Evolutionary conservation across 768 basidiomycete genomes (phyloP), one percentile per base, ranked within the genome.

Genomic region (Hysterangium stoloniferum): DNA sequence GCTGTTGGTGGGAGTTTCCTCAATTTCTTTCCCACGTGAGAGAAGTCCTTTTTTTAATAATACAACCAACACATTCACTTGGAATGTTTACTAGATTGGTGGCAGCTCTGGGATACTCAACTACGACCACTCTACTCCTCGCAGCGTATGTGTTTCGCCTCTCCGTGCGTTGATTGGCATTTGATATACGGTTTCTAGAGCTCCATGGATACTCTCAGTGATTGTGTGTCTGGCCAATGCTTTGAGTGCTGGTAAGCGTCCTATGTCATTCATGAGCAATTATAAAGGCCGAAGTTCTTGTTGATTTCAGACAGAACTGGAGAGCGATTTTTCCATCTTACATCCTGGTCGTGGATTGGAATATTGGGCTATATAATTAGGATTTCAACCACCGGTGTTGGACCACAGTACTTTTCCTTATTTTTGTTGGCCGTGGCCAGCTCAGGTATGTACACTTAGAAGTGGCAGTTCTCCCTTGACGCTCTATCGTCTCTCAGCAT

Each of bases 361-460:
- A 78, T 83, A 2, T 34, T 80, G 2, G 82, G 78, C 1, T 83
- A 75, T 55, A 76, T 83, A 53, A 79, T 84, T 52, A 74, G 73
- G 1, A 59, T 82, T 17, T 73, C 73, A 1, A 82, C 80, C 0
- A 70, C 70, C 64, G 66, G 63, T 3, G 69, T 70, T 17, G 71
- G 63, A 0, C 79, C 70, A 1, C 74, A 80, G 47, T 83, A 84
- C 55, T 67, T 82, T 24, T 71, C 78, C 1, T 62, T 83, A 61
- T 83, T 82, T 63, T 66, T 83, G 24, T 80, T 84, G 79, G 72
- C 81, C 0, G 62, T 64, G 45, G 80, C n/a, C n/a, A n/a, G n/a
- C n/a, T n/a, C n/a, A n/a, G 81, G 43, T 77, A 75, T 54, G 64
- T n/a, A 63, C 3, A 72, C 73, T 66, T 36, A 27, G 65, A n/a